A percentile compares a stretch with the other conserved stretches of the same genome.
phyloP scores from a whole-genome alignment of 306 rosid genomes.

The Trifolium pratense region DNA sequence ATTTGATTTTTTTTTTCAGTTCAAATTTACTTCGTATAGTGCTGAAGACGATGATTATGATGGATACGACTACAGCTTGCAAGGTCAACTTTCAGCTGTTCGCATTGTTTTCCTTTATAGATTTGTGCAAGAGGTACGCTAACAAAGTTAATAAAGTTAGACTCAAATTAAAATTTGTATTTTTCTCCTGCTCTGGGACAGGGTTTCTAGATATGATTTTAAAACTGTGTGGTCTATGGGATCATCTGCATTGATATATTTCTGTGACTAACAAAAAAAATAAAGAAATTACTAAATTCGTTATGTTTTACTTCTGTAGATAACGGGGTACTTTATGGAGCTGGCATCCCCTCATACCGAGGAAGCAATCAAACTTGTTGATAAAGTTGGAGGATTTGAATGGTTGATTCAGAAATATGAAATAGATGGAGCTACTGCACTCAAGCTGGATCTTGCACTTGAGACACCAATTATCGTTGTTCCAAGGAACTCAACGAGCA shows the following conservation, averaged over 20 bases:
- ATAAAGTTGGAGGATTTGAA: constrained; percentile 97
- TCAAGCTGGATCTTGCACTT: constrained; percentile 92
- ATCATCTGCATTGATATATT: constrained; percentile 31
- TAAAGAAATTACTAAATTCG: constrained; percentile 8
- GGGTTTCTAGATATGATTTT: constrained; percentile 23
- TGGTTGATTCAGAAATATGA: constrained; percentile 95
- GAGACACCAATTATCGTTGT: constrained; percentile 92
- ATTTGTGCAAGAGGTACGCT: constrained; percentile 94
- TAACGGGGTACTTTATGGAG: constrained; percentile 90
- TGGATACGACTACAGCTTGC: constrained; percentile 88
- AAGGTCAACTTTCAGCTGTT: constrained; percentile 94
- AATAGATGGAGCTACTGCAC: constrained; percentile 91
- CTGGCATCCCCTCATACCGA: constrained; percentile 88
- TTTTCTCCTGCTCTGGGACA: constrained; percentile 29
- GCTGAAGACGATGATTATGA: constrained; percentile 89
- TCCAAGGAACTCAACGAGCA: constrained; percentile 86
- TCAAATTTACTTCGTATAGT: constrained; percentile 85
- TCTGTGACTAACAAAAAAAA: not conserved
- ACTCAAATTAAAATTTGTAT: constrained; percentile 15
- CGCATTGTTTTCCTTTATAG: constrained; percentile 94
- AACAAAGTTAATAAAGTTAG: constrained; percentile 27
- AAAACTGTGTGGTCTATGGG: constrained; percentile 28
- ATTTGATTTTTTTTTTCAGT: constrained; percentile 59
- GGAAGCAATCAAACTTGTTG: constrained; percentile 94
- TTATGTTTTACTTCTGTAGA: constrained; percentile 56